A percentile compares a stretch with the other conserved stretches of the same genome.
Evolutionary conservation across 2,329 filamentous ascomycete genomes (phyloP).

Genomic region (Aspergillus pseudonomiae): DNA sequence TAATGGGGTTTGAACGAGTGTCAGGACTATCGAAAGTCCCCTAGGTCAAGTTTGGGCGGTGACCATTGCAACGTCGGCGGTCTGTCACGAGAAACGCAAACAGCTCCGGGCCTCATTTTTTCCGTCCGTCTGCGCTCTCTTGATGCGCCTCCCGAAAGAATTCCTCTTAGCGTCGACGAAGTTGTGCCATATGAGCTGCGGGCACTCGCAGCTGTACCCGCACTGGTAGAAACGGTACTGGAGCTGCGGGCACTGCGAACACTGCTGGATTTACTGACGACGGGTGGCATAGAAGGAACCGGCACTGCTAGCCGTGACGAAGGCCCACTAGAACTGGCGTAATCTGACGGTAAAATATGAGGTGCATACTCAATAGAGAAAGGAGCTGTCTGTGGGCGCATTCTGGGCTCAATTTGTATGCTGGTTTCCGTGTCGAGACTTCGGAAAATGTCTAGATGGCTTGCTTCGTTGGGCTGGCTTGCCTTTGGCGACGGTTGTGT

Average conservation of each 20-base stretch:
- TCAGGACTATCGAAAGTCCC: constrained; percentile 28
- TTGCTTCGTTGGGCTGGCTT: constrained; percentile 9
- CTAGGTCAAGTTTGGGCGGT: constrained; percentile 40
- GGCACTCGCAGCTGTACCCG: constrained; percentile 33
- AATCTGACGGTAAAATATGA: constrained; percentile 27
- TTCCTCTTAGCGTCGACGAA: constrained; percentile 40
- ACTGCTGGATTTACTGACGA: constrained; percentile 34
- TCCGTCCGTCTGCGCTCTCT: constrained; percentile 35
- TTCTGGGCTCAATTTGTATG: constrained; percentile 21
- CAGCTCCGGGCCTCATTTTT: constrained; percentile 27
- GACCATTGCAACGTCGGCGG: constrained; percentile 42
- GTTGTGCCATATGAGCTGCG: constrained; percentile 39
- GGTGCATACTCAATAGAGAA: constrained; percentile 21
- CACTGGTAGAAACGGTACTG: constrained; percentile 39
- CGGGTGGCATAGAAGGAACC: constrained; percentile 33
- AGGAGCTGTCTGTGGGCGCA: constrained; percentile 32
- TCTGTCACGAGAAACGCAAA: constrained; percentile 35
- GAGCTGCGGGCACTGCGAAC: constrained; percentile 43
- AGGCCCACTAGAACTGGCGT: constrained; percentile 21
- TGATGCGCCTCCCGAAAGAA: constrained; percentile 34
- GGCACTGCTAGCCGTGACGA: constrained; percentile 34
- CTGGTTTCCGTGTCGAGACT: constrained; percentile 20
- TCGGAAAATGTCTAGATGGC: constrained; percentile 26
- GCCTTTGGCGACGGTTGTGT: constrained; percentile 12
- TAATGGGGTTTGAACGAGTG: constrained; percentile 1